phyloP scores from a whole-genome alignment of 192 early-diverging fungal species.

The Backusella australiensis region DNA sequence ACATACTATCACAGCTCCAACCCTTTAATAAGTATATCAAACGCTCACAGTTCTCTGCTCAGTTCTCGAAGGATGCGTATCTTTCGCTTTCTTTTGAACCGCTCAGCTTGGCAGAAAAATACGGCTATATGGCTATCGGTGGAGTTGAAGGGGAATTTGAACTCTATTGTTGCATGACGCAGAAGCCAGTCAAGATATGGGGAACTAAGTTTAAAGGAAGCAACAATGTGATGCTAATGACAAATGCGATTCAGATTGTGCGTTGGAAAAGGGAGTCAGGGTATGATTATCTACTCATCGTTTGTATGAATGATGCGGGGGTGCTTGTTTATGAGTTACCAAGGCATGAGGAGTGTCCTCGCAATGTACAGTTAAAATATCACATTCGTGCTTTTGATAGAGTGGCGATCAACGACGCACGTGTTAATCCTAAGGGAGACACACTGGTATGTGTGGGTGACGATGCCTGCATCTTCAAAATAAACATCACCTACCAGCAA shows the following conservation, averaged over 20 bases:
- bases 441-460: conserved; percentile 48
- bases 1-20: background rate
- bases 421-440: conserved; percentile 45
- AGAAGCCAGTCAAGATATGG: conserved; percentile 31
- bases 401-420: conserved; percentile 44
- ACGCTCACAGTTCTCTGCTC: conserved; percentile 15
- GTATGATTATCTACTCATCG: conserved; percentile 21
- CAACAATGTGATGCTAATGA: conserved; percentile 26
- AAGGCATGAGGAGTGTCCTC: conserved; percentile 21
- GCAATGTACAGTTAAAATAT: background rate
- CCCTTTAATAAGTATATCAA: conserved; percentile 29
- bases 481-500: background rate
- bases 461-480: conserved; percentile 15
- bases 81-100: conserved; percentile 37
- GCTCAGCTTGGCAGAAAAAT: conserved; percentile 42
- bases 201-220: conserved; percentile 32
- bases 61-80: conserved; percentile 15
- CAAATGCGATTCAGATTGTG: conserved; percentile 32
- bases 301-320: conserved; percentile 36
- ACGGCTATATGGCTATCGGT: conserved; percentile 49
- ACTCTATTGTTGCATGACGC: conserved; percentile 40
- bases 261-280: conserved; percentile 13
- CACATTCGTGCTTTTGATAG: conserved; percentile 29
- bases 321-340: conserved; percentile 31
- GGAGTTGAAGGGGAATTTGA: conserved; percentile 34